These are phyloP conservation scores for Helotiales sp. DNA, from an alignment of 2,329 filamentous ascomycete genomes.

Conservation along the genomic window DNA sequence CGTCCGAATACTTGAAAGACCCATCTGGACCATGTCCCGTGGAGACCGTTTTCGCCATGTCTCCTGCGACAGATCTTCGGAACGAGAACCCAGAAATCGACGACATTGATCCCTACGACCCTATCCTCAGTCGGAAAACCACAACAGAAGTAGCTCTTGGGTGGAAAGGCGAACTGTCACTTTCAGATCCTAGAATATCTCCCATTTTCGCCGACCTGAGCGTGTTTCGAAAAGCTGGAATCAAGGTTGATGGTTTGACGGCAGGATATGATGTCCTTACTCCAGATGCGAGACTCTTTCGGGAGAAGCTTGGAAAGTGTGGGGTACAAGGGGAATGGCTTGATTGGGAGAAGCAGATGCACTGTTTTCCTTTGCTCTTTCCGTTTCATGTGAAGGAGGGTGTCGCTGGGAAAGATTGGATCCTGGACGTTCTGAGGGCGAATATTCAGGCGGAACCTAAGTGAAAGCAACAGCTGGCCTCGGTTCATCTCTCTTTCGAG, in stretches of 20 bases:
- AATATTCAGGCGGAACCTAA: constrained; percentile 2
- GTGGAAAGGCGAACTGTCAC: constrained; percentile 17
- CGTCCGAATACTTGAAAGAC: constrained; percentile 4
- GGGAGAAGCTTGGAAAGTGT: constrained; percentile 14
- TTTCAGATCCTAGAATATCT: constrained; percentile 18
- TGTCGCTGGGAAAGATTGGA: constrained; percentile 18
- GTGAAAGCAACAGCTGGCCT: not conserved
- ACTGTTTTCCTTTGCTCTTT: constrained; percentile 24
- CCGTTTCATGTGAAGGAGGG: constrained; percentile 19
- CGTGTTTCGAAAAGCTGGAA: constrained; percentile 11
- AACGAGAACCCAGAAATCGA: constrained; percentile 24
- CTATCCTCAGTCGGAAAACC: constrained; percentile 15
- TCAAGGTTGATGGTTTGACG: constrained; percentile 26
- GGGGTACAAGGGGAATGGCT: constrained; percentile 24
- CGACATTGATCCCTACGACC: constrained; percentile 13
- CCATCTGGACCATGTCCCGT: constrained; percentile 5
- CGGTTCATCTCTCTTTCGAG: not conserved
- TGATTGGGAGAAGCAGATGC: constrained; percentile 27
- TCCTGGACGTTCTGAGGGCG: constrained; percentile 7
- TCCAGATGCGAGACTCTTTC: constrained; percentile 20
- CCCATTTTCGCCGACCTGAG: constrained; percentile 22
- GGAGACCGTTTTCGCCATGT: constrained; percentile 22
- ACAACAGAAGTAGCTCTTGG: constrained; percentile 18
- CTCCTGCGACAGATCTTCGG: constrained; percentile 19
- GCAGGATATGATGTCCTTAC: constrained; percentile 20